Evolutionary conservation across 805 yeast genomes (phyloP), one percentile per base, ranked within the genome.

Genomic region (Lipomyces yamanashiensis): DNA sequence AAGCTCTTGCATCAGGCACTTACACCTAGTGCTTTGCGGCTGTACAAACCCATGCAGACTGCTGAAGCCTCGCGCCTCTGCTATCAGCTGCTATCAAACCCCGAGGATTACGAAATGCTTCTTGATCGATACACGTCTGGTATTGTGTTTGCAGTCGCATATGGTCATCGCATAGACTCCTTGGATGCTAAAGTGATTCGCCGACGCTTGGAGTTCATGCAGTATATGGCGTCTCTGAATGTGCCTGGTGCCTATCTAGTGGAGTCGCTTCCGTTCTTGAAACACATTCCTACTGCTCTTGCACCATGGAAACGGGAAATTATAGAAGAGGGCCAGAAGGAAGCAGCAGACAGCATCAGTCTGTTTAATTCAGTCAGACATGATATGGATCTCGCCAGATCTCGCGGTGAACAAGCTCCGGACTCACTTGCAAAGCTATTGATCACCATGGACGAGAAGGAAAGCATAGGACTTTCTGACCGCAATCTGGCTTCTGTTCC

Each of bases 231-330:
- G 9, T 39, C 59, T 10, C 44, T 49, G 10, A 48, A 48, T 36
- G 48, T 56, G 4, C 59, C 59, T 7, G 59, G 59, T 34, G 54
- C 54, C 2, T 56, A 56, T 23, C 53, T 56, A 8, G 59, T 56
- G 13, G 54, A 56, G 17, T 56, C 54, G 19, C 40, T 56, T 36
- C 59, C 59, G 12, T 19, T 56, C 21, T 41, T 56, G 28, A 49
- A 56, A 36, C 39, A 47, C 15, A 19, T 56, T 10, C 59, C 59
- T 6, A 33, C 17, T 28, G n/a, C 21, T 15, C 40, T 56, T 12
- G 53, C 59, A 17, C 59, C 59, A 3, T 48, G 59, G 59, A 48
- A 49, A 39, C n/a, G 19, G 19, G 39, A 39, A 21, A 21, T 49
- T n/a, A 13, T 12, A 12, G 53, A 37, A 19, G 15, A 40, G 17